Conservation (phyloP, 768 basidiomycete species). For the Coprinopsis cinerea region DNA sequence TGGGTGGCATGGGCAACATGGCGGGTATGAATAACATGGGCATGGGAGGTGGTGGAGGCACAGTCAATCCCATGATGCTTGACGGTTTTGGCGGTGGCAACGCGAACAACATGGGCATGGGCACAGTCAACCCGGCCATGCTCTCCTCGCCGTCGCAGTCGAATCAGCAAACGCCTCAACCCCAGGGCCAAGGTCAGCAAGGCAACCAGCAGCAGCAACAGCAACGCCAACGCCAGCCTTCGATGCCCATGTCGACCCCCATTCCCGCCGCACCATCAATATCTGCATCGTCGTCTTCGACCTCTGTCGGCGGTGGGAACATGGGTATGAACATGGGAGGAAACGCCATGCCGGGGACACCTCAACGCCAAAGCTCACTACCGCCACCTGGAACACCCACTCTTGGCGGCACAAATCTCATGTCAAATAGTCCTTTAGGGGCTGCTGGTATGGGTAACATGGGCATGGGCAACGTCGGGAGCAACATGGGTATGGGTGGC, state of each 20-base stretch:
- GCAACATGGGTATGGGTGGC: slow-evolving; percentile 12
- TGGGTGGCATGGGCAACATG: slow-evolving; percentile 4
- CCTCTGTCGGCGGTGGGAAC: slow-evolving; percentile 10
- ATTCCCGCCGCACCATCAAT: background rate
- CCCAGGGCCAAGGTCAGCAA: background rate
- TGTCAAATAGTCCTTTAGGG: background rate
- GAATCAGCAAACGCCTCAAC: slow-evolving; percentile 8
- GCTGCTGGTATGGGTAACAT: slow-evolving; percentile 2
- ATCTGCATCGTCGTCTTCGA: slow-evolving; percentile 8
- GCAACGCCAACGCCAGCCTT: slow-evolving; percentile 1
- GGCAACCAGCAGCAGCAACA: background rate
- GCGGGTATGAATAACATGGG: slow-evolving; percentile 1
- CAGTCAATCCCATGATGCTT: slow-evolving; percentile 6
- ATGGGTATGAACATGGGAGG: slow-evolving; percentile 11
- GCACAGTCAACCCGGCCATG: slow-evolving; percentile 6
- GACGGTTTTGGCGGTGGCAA: too few species aligned
- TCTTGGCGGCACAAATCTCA: slow-evolving; percentile 7
- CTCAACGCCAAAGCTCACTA: slow-evolving; percentile 6
- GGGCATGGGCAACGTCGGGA: slow-evolving; percentile 7
- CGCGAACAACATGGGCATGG: slow-evolving; percentile 1
- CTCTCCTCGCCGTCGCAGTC: slow-evolving; percentile 6
- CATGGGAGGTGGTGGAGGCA: background rate
- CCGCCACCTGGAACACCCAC: slow-evolving; percentile 6
- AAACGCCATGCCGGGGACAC: slow-evolving; percentile 11
- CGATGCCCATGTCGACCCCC: background rate